These are phyloP conservation scores for Suillus brevipes DNA, from an alignment of 768 basidiomycete species.

Conservation along the genomic window DNA sequence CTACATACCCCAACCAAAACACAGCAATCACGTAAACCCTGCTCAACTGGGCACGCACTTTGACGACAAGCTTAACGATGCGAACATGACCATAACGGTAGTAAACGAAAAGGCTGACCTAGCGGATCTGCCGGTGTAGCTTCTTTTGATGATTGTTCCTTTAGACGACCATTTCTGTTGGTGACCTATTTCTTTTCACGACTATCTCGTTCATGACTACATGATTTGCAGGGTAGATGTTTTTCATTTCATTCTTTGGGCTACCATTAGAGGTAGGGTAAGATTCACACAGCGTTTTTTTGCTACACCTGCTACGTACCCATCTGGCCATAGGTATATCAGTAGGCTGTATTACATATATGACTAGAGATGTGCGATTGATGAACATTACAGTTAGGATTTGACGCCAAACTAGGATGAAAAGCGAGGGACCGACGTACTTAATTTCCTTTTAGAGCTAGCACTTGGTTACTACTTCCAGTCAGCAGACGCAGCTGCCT, in stretches of 20 bases:
- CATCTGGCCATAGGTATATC: neutral
- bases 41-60: neutral
- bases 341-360: neutral
- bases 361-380: neutral
- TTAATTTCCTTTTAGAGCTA: neutral
- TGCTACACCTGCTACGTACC: neutral
- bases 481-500: neutral
- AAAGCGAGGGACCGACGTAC: neutral
- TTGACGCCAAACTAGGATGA: neutral
- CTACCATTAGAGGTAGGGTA: neutral
- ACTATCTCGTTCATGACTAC: neutral
- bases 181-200: neutral
- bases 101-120: neutral
- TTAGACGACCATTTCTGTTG: neutral
- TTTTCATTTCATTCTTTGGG: neutral
- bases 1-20: constrained; percentile 4
- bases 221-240: neutral
- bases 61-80: neutral
- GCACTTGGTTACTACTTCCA: neutral
- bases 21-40: neutral
- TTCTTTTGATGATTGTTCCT: neutral
- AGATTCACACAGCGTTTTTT: neutral
- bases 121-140: neutral
- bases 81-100: neutral
- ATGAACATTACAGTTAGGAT: neutral